phyloP scores from a whole-genome alignment of 2,329 filamentous ascomycete species.

The Aspergillus flavus region DNA sequence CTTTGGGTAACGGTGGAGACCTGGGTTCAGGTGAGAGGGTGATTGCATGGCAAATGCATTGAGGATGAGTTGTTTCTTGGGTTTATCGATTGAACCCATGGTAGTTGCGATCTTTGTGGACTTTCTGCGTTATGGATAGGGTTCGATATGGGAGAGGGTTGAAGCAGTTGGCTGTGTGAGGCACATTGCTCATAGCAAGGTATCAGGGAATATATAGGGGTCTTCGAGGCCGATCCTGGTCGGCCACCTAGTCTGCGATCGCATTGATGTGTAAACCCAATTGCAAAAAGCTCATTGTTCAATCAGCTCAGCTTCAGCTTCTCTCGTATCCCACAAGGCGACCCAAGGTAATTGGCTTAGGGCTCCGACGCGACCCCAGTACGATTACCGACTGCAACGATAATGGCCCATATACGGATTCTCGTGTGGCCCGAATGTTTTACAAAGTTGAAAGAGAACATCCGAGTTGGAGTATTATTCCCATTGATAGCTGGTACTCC shows the following conservation, averaged over 20 bases:
- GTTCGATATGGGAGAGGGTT: not conserved
- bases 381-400: not conserved
- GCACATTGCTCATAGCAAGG: not conserved
- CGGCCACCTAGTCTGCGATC: not conserved
- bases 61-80: constrained; percentile 46
- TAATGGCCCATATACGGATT: not conserved
- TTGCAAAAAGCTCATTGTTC: not conserved
- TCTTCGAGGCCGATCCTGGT: not conserved
- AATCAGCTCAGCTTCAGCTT: not conserved
- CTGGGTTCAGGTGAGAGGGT: constrained; percentile 51
- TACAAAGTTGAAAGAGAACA: not conserved
- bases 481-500: not conserved
- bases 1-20: constrained; percentile 39
- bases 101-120: not conserved
- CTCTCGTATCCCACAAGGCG: not conserved
- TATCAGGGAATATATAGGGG: not conserved
- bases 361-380: not conserved
- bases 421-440: not conserved
- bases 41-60: constrained; percentile 54
- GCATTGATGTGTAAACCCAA: not conserved
- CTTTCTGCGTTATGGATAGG: not conserved
- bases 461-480: not conserved
- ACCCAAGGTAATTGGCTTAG: not conserved
- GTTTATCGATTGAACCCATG: constrained; percentile 1
- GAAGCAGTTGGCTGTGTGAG: not conserved